Base-by-base conservation (phyloP, 116 monocot genomes). In the Zostera marina region DNA sequence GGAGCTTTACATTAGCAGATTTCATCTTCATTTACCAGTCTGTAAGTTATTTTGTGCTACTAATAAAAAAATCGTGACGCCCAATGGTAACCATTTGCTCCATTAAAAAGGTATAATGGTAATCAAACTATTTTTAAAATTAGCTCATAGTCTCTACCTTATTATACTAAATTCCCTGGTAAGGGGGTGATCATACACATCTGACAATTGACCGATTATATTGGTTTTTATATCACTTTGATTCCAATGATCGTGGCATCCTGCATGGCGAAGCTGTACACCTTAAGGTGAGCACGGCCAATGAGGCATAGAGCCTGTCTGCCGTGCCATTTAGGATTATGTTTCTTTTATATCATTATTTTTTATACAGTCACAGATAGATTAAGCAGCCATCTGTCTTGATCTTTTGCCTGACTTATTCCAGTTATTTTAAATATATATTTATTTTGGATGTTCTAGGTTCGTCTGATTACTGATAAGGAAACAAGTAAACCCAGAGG, bases 261-360 rank as follows among this genome's bases (percentile, higher is more conserved):
- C 78, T 63, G 69, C 78, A 46, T 70, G 71, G 70, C 69, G 80
- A 78, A 75, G 83, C 78, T 74, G 54, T 81, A 77, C 80, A 84
- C 82, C 76, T 80, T 74, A 39, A 98, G 98, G 98, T 86, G 90
- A 98, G 98, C 98, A 86, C 90, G 85, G 79, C 98, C 81, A 71
- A 76, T 82, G 73, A 84, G 94, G 85, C 82, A 63, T 82, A 32
- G 73, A 77, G 82, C 88, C 89, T 80, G 76, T 96, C 68, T 96
- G 85, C 83, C 90, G 90, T 98, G 98, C 98, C 66, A 72, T 82
- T 52, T 83, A 32, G 32, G 32, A 32, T 32, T 32, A 2, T 32
- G 32, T 32, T 32, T 32, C 32, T 32, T 32, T 32, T 32, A 32
- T 32, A 32, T 32, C 0, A 82, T 69, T 63, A 73, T 76, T 59